Conservation (phyloP, 202 grass and related monocot species). For the Zoysia matrella region DNA sequence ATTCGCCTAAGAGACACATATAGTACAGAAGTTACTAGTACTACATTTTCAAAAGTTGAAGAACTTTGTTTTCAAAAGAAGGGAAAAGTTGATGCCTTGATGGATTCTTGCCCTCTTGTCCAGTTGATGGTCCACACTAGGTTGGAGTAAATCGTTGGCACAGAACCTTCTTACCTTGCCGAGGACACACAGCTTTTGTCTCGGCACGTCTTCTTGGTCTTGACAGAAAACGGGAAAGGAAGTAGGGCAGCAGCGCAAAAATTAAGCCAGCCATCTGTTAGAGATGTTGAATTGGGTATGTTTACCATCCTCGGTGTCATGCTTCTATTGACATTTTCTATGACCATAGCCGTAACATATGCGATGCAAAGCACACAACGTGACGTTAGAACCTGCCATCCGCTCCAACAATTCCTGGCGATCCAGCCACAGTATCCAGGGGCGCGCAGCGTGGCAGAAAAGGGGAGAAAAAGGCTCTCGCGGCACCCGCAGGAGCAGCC, state of each 20-base stretch:
- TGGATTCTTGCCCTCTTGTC: slow-evolving; percentile 9
- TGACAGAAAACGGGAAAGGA: not conserved
- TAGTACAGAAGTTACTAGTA: not conserved
- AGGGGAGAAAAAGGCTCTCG: not conserved
- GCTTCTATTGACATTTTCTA: not conserved
- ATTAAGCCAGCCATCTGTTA: not conserved
- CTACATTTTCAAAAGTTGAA: not conserved
- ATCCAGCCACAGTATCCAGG: not conserved
- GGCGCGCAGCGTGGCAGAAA: slow-evolving; percentile 1
- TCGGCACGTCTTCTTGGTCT: slow-evolving; percentile 6
- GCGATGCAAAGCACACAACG: no score
- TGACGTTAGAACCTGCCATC: not conserved
- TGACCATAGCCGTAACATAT: no score
- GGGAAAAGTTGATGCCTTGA: not conserved
- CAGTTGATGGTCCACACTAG: not conserved
- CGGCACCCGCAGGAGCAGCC: not conserved
- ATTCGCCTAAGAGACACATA: not conserved
- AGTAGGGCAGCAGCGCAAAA: not conserved
- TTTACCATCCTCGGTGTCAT: not conserved
- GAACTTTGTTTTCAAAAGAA: slow-evolving; percentile 18
- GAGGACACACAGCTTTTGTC: slow-evolving; percentile 26
- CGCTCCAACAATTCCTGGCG: slow-evolving; percentile 8
- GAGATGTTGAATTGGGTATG: not conserved
- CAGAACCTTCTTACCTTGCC: not conserved
- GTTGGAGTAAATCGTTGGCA: not conserved